phyloP scores from a whole-genome alignment of 2,329 filamentous ascomycete species.

The Aspergillus arachidicola region DNA sequence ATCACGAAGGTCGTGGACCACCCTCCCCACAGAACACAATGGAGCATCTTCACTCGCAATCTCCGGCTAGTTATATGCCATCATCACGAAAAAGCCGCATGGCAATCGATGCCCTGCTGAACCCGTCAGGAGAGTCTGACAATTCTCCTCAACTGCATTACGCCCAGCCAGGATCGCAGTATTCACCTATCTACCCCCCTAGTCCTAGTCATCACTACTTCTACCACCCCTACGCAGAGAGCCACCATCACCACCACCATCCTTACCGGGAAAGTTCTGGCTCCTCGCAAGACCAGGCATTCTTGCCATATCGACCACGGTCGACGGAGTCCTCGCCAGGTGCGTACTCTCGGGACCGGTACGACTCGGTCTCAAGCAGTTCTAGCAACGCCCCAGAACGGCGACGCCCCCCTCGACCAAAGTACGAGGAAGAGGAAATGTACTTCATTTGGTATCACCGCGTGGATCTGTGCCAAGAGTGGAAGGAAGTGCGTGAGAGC shows the following conservation, averaged over 20 bases:
- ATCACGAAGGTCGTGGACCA: not conserved
- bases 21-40: not conserved
- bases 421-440: constrained; percentile 51
- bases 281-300: constrained; percentile 27
- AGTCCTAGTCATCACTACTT: constrained; percentile 31
- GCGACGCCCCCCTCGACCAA: constrained; percentile 47
- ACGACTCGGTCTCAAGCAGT: constrained; percentile 45
- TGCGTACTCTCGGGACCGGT: constrained; percentile 42
- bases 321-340: constrained; percentile 39
- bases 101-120: constrained; percentile 38
- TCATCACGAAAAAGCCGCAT: constrained; percentile 34
- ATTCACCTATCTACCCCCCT: constrained; percentile 34
- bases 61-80: constrained; percentile 20
- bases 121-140: constrained; percentile 31
- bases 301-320: constrained; percentile 28
- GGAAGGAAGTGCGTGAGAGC: constrained; percentile 48
- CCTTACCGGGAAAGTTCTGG: constrained; percentile 2
- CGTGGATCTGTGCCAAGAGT: constrained; percentile 49
- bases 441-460: constrained; percentile 55
- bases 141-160: constrained; percentile 18
- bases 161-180: constrained; percentile 25
- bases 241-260: constrained; percentile 24
- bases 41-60: constrained; percentile 1
- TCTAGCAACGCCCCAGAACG: constrained; percentile 40
- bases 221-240: constrained; percentile 25